A percentile compares a stretch with the other conserved stretches of the same genome.
Evolutionary conservation across 192 early-diverging fungal genomes (phyloP).

Genomic region (Coemansia javaensis): DNA sequence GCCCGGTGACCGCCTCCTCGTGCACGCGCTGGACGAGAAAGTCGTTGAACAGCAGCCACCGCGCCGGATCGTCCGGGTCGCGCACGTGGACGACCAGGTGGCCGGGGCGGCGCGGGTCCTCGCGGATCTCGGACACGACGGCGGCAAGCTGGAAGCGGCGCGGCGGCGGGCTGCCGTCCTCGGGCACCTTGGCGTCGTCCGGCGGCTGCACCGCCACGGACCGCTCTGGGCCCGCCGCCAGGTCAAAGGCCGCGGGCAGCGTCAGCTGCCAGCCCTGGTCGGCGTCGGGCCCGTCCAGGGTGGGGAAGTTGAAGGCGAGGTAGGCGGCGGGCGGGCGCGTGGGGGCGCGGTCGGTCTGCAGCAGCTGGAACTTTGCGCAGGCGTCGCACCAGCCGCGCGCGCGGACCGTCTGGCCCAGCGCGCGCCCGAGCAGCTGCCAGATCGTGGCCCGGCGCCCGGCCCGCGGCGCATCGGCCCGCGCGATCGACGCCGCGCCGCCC

Average conservation of each 20-base stretch:
- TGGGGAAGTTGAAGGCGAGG: constrained; percentile 74
- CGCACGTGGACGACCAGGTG: constrained; percentile 46
- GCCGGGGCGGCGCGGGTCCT: constrained; percentile 26
- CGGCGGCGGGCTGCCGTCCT: background rate
- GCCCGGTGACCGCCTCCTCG: constrained; percentile 10
- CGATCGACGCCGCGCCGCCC: constrained; percentile 36
- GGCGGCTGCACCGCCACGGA: too few relatives aligned
- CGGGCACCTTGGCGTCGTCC: too few relatives aligned
- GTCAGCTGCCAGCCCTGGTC: constrained; percentile 26
- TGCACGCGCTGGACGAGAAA: constrained; percentile 78
- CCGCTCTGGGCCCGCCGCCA: too few relatives aligned
- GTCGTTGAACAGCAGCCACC: constrained; percentile 94
- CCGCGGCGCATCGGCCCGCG: constrained; percentile 26
- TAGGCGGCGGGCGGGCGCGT: constrained; percentile 62
- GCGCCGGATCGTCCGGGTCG: constrained; percentile 5
- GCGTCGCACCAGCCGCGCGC: constrained; percentile 74
- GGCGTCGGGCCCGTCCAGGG: constrained; percentile 2
- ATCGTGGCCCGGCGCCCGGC: constrained; percentile 13
- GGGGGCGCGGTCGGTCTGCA: constrained; percentile 65
- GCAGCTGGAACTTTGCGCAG: constrained; percentile 81
- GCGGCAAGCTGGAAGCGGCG: constrained; percentile 20
- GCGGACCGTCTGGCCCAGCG: constrained; percentile 18
- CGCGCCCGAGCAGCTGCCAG: constrained; percentile 12
- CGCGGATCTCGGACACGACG: constrained; percentile 43
- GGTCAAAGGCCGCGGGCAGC: constrained; percentile 14